Percentiles rank a stretch among this genome's conserved stretches.
These are phyloP conservation scores for Pichia exigua DNA, from an alignment of 805 yeast species.

Conservation along the genomic window DNA sequence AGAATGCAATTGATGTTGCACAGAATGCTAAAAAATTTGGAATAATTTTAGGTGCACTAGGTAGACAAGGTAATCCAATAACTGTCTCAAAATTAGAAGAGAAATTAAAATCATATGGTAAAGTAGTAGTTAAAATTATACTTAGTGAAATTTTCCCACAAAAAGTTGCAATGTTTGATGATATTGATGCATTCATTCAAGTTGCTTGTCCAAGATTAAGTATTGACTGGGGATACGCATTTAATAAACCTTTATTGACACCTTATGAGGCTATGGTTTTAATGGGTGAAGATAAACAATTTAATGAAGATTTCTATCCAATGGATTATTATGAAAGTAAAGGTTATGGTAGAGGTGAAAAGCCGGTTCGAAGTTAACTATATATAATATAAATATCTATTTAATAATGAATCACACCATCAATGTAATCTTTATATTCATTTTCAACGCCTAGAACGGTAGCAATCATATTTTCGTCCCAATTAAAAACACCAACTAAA, in stretches of 20 bases:
- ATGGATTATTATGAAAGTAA: constrained; percentile 91
- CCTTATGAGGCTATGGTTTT: constrained; percentile 96
- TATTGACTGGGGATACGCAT: constrained; percentile 99
- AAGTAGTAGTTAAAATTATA: constrained; percentile 70
- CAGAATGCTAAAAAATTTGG: constrained; percentile 60
- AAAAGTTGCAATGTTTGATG: constrained; percentile 85
- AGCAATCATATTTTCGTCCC: constrained; percentile 55
- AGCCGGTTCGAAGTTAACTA: constrained; percentile 39
- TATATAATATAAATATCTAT: no score
- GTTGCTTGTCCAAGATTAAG: constrained; percentile 96
- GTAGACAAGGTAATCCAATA: constrained; percentile 85
- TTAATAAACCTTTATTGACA: constrained; percentile 81
- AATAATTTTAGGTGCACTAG: constrained; percentile 83
- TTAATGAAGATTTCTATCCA: constrained; percentile 66
- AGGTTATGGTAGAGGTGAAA: constrained; percentile 85
- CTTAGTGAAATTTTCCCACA: constrained; percentile 91
- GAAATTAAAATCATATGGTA: constrained; percentile 45
- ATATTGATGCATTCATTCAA: constrained; percentile 90
- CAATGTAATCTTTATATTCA: constrained; percentile 9
- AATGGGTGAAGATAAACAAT: constrained; percentile 61
- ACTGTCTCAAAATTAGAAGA: constrained; percentile 64
- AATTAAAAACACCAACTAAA: constrained; percentile 32
- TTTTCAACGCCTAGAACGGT: constrained; percentile 66
- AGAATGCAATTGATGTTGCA: constrained; percentile 66
- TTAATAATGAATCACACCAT: neutral